Conservation (phyloP, 805 yeast species). For the Saturnispora serradocipensis region DNA sequence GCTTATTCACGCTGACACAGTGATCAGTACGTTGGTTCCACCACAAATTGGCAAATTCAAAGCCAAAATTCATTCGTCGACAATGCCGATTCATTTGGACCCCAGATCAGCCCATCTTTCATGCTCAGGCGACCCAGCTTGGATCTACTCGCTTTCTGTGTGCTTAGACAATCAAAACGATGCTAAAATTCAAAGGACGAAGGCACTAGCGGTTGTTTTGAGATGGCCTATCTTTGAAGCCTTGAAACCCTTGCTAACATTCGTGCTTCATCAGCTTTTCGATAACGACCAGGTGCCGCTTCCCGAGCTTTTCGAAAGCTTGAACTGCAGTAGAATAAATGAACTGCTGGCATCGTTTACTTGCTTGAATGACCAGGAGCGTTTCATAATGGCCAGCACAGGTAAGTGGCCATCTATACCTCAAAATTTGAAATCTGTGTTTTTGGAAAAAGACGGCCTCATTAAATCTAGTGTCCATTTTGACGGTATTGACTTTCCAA, state of each 20-base stretch:
- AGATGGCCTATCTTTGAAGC: slow-evolving; percentile 35
- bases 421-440: slow-evolving; percentile 7
- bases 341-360: slow-evolving; percentile 19
- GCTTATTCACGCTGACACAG: not conserved
- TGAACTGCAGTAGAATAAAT: slow-evolving; percentile 21
- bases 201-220: slow-evolving; percentile 39
- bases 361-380: slow-evolving; percentile 11
- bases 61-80: not conserved
- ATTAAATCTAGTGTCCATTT: slow-evolving; percentile 18
- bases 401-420: slow-evolving; percentile 9
- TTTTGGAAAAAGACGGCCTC: slow-evolving; percentile 14
- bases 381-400: slow-evolving; percentile 16
- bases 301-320: slow-evolving; percentile 9
- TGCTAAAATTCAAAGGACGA: slow-evolving; percentile 22
- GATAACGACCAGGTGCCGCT: slow-evolving; percentile 3
- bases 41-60: not conserved
- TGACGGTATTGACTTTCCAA: slow-evolving; percentile 20
- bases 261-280: slow-evolving; percentile 34
- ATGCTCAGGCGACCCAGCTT: not conserved
- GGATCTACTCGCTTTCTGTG: slow-evolving; percentile 1
- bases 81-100: not conserved
- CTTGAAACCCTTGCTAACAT: slow-evolving; percentile 40
- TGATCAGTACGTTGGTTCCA: not conserved
- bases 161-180: slow-evolving; percentile 27
- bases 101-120: not conserved